These are phyloP conservation scores for Gomphus sp. DNA, from an alignment of 1,284 basidiomycete genomes.

Conservation along the genomic window DNA sequence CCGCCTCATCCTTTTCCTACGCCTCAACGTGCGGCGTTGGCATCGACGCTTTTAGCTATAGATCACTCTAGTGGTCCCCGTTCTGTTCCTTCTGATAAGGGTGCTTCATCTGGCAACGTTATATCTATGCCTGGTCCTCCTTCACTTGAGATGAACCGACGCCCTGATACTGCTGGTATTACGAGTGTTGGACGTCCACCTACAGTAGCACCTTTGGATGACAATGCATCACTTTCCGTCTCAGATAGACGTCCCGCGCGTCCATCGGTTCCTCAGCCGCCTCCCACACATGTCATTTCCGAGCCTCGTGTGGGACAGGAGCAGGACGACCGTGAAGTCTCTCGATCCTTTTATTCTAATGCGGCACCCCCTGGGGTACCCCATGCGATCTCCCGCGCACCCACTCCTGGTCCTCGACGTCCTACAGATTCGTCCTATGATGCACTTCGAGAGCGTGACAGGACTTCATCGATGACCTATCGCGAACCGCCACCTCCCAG, in stretches of 20 bases:
- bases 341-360: not conserved
- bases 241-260: not conserved
- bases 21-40: conserved; percentile 22
- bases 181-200: not conserved
- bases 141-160: not conserved
- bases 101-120: conserved; percentile 22
- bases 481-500: not conserved
- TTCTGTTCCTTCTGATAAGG: conserved; percentile 32
- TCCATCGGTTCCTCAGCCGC: not conserved
- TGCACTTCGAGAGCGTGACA: not conserved
- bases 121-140: conserved; percentile 9
- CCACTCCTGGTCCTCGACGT: not conserved
- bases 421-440: not conserved
- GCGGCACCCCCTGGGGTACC: not conserved
- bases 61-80: conserved; percentile 27
- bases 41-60: conserved; percentile 18
- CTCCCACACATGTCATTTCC: not conserved
- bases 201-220: not conserved
- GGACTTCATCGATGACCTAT: not conserved
- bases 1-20: conserved; percentile 14
- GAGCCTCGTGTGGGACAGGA: not conserved
- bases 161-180: not conserved
- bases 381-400: not conserved
- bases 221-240: not conserved
- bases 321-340: conserved; percentile 3